A percentile compares a stretch with the other conserved stretches of the same genome.
Evolutionary conservation across 192 early-diverging fungal genomes (phyloP).

Genomic region (Coemansia sp.): DNA sequence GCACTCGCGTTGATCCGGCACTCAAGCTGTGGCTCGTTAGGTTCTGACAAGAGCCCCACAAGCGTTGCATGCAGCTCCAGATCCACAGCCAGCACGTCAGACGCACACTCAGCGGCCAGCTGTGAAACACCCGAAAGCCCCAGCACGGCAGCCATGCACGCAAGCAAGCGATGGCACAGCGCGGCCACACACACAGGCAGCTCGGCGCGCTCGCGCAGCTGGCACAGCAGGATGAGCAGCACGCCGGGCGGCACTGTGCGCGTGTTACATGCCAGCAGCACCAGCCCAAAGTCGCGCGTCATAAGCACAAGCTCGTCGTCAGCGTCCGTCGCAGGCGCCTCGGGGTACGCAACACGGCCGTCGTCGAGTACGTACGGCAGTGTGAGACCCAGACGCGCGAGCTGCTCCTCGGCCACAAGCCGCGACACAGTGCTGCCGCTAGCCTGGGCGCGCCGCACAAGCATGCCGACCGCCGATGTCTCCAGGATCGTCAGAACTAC

Average conservation of each 20-base stretch:
- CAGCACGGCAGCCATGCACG: conserved; percentile 6
- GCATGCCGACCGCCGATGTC: conserved; percentile 8
- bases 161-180: conserved; percentile 27
- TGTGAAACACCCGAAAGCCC: conserved; percentile 6
- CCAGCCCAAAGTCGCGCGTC: conserved; percentile 42
- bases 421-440: conserved; percentile 13
- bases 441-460: conserved; percentile 23
- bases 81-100: conserved; percentile 29
- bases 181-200: conserved; percentile 4
- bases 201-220: conserved; percentile 6
- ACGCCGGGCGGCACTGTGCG: conserved; percentile 22
- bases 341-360: conserved; percentile 25
- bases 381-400: conserved; percentile 17
- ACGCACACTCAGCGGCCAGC: conserved; percentile 13
- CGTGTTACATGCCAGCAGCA: conserved; percentile 16
- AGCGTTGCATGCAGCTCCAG: conserved; percentile 13
- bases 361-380: conserved; percentile 21
- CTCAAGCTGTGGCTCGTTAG: background rate
- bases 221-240: conserved; percentile 21
- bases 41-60: background rate
- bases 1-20: conserved; percentile 9
- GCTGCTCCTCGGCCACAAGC: conserved; percentile 39
- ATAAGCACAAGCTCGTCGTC: conserved; percentile 26
- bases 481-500: conserved; percentile 15
- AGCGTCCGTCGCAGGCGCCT: conserved; percentile 8